Base-by-base conservation (phyloP, 495 filamentous ascomycete species). In the Lichina pygmaea region DNA sequence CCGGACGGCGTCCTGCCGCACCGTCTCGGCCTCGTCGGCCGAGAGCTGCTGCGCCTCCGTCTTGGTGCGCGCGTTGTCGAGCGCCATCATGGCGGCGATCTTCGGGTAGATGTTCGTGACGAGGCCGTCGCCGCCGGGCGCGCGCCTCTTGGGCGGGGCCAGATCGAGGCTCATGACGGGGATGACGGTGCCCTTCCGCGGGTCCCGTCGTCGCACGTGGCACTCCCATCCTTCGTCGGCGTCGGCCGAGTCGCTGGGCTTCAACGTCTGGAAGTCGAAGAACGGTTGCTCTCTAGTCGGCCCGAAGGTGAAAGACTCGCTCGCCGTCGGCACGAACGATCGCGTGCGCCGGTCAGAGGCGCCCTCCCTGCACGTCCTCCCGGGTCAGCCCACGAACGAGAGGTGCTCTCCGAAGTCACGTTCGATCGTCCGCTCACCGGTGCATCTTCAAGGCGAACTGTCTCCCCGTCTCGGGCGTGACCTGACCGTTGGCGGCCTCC, bases 61-160 rank as follows among this genome's bases (percentile, higher is more conserved):
- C 44, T 64, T 48, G 45, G 68, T 61, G 10, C 59, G 60, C 17
- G 75, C 70, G 33, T 71, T 64, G 15, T 82, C 78, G 34, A 80
- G 64, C 4, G 74, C 78, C 40, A 81, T 68, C 52, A 77, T 73
- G 4, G 77, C 68, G 2, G 81, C 80, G 11, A 73, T 65, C 17
- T 67, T 63, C 0, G 81, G 78, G 57, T 77, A 81, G 33, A 86
- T 66, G n/a, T 73, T 65, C 0, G 77, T 71, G n/a, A 85, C 65
- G 4, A 83, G 66, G 7, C 76, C 77, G 54, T 80, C 72, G 49
- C 75, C 66, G 12, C 71, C 73, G 10, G 66, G 67, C 7, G 73
- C 62, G 5, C 68, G 66, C 6, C 72, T 68, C 10, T 57, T 55
- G 3, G 62, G 62, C 33, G 70, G 67, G 51, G 78, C 75, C 8